Conservation (phyloP, 148 eudicot genomes). For the Spergularia marina region DNA sequence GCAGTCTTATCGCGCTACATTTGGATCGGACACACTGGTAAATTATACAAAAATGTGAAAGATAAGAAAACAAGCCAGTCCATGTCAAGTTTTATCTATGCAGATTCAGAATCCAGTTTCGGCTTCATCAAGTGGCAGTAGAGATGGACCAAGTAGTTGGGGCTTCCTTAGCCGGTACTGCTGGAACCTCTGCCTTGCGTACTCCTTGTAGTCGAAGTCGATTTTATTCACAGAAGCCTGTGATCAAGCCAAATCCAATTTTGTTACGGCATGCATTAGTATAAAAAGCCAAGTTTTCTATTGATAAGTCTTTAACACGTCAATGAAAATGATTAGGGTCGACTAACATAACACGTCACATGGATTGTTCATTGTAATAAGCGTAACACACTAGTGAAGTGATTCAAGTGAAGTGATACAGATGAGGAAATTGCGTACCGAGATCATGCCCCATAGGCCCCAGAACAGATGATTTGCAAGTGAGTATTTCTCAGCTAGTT, state of each 20-base stretch:
- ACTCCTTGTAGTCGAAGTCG: conserved; percentile 85
- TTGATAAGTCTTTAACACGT: background rate
- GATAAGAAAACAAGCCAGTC: background rate
- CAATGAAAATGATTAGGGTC: background rate
- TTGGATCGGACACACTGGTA: background rate
- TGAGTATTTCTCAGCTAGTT: conserved; percentile 66
- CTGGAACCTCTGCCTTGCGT: conserved; percentile 85
- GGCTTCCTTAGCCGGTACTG: conserved; percentile 74
- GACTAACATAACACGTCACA: background rate
- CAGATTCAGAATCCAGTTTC: conserved; percentile 24
- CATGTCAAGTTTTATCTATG: background rate
- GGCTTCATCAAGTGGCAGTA: conserved; percentile 15
- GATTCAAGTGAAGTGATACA: background rate
- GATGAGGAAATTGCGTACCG: conserved; percentile 39
- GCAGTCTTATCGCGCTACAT: background rate
- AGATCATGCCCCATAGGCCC: conserved; percentile 95
- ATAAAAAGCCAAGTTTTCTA: background rate
- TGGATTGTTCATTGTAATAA: background rate
- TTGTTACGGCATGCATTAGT: background rate
- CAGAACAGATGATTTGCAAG: conserved; percentile 90
- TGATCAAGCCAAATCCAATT: background rate
- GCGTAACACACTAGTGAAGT: background rate
- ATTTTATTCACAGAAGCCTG: conserved; percentile 77
- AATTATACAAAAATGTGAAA: background rate
- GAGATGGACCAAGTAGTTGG: conserved; percentile 31